Evolutionary conservation across 23 red algal genomes (phyloP), one percentile per base, ranked within the genome.

Genomic region (Gracilaria caudata): DNA sequence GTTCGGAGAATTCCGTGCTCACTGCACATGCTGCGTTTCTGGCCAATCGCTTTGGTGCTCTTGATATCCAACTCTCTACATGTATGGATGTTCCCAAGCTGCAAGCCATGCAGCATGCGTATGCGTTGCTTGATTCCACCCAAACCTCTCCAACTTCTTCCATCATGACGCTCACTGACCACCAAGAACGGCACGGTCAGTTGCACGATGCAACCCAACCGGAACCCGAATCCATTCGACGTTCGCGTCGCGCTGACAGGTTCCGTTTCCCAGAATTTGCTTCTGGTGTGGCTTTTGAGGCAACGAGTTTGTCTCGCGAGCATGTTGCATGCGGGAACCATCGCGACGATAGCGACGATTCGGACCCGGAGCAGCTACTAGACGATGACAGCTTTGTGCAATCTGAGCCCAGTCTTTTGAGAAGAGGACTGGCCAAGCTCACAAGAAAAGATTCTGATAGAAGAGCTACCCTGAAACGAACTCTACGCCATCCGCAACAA

Each of bases 11-110:
- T 57, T 43, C 89, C 3, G 70, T 78, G 16, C 79, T 92, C 64
- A 79, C 89, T 47, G 89, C 89, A 21, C 89, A 92, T 38, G 51
- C 79, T 37, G 89, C 89, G 1, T 92, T 77, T 66, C 25, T 84
- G 57, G 89, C 89, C 16, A 45, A 92, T 68, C 89, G 80, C 41
- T 92, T 78, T 68, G 89, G 78, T 23, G 78, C 79, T 3, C 78
- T 60, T 23, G 87, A 68, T 51, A 38, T 11, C 10, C 87, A 90
- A 25, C 75, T 90, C 26, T 40, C 73, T 12, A 61, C 33, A 33
- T 64, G 59, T 41, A 80, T 81, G 76, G 44, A 80, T 56, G 35
- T 80, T 11, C 76, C 76, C 12, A 63, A 55, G n/a, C 44, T 90
- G 60, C 64, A 49, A 10, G 59, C 59, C 20, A 53, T 90, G 74